Evolutionary conservation across 305 asterid genomes (phyloP).

Genomic region (Fraxinus nigra): DNA sequence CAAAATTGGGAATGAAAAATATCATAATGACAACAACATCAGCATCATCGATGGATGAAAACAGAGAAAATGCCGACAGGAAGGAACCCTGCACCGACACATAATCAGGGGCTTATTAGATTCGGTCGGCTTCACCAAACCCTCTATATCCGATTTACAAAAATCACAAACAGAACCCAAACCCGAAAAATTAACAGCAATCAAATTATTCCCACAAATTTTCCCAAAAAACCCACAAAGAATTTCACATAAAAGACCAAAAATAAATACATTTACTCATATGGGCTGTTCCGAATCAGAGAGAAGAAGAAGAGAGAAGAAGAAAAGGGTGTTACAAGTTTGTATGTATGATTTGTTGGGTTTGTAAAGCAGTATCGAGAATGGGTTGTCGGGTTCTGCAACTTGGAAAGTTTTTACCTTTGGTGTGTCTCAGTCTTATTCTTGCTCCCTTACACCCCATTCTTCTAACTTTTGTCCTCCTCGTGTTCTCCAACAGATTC

Average conservation of each 20-base stretch:
- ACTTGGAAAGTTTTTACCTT: constrained; percentile 23
- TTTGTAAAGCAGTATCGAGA: constrained; percentile 36
- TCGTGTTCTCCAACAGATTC: neutral
- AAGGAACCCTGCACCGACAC: constrained; percentile 61
- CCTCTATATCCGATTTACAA: constrained; percentile 11
- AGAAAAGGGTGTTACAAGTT: neutral
- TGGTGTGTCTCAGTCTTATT: neutral
- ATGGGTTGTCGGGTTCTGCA: constrained; percentile 40
- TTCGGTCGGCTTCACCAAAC: constrained; percentile 18
- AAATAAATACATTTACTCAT: neutral
- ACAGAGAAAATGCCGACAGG: constrained; percentile 52
- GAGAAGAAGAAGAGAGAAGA: neutral
- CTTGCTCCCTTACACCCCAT: neutral
- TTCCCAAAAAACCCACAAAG: neutral
- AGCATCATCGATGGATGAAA: constrained; percentile 16
- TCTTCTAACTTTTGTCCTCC: neutral
- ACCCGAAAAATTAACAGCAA: neutral
- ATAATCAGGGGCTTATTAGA: constrained; percentile 6
- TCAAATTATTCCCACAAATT: neutral
- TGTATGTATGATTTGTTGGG: constrained; percentile 18
- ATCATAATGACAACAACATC: constrained; percentile 22
- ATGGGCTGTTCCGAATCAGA: neutral
- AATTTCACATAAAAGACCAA: neutral
- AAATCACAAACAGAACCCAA: constrained; percentile 6
- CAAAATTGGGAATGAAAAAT: constrained; percentile 7